A percentile compares a stretch with the other conserved stretches of the same genome.
phyloP scores from a whole-genome alignment of 139 green algal species.

The Asterochloris erici region DNA sequence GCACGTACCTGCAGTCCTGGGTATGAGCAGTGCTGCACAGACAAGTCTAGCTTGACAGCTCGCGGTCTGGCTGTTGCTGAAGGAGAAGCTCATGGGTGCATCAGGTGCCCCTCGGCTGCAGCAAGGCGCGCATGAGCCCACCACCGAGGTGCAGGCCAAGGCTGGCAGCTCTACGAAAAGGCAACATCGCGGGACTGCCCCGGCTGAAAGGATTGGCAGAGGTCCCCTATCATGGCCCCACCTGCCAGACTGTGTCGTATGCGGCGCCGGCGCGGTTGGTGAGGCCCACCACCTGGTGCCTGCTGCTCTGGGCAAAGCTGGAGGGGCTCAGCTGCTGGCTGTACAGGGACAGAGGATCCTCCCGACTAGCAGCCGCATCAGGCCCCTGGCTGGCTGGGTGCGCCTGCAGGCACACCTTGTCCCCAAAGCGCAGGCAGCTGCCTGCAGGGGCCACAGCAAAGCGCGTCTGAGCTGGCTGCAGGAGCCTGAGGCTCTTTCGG shows the following conservation, averaged over 20 bases:
- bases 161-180: too few species aligned
- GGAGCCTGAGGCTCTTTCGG: too few species aligned
- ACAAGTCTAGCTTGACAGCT: too few species aligned
- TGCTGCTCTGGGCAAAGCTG: constrained; percentile 29
- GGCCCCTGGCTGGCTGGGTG: constrained; percentile 1
- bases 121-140: too few species aligned
- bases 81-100: too few species aligned
- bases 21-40: too few species aligned
- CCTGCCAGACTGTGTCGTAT: constrained; percentile 28
- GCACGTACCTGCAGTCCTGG: too few species aligned
- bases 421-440: constrained; percentile 28
- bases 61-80: too few species aligned
- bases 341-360: constrained; percentile 1
- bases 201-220: too few species aligned
- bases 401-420: constrained; percentile 27
- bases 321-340: constrained; percentile 18
- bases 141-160: too few species aligned
- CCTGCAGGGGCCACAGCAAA: background rate
- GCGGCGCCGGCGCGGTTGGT: background rate
- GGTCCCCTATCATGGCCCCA: background rate
- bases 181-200: too few species aligned
- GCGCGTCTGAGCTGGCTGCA: background rate
- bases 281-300: constrained; percentile 24
- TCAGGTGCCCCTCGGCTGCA: too few species aligned
- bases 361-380: background rate